Evolutionary conservation across 2,329 filamentous ascomycete species (phyloP).

Genomic region (Colletotrichum echinochloae): DNA sequence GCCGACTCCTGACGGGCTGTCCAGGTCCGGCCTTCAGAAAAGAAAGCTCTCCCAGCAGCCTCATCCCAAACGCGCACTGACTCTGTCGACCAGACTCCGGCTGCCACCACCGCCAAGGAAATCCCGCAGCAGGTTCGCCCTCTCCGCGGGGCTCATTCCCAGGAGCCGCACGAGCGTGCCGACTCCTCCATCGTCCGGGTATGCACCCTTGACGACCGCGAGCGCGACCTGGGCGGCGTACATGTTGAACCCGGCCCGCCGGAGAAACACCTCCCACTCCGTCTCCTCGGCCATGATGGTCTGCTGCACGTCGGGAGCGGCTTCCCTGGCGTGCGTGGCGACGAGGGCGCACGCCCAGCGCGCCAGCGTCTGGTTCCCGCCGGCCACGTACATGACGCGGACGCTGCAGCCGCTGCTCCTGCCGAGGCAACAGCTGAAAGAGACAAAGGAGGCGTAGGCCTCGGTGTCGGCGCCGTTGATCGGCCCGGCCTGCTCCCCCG

Average conservation of each 20-base stretch:
- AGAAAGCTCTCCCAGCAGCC: neutral
- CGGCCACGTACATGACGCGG: slow-evolving; percentile 61
- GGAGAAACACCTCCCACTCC: slow-evolving; percentile 54
- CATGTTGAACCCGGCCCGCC: slow-evolving; percentile 52
- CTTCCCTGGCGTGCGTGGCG: slow-evolving; percentile 54
- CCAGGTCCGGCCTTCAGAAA: slow-evolving; percentile 19
- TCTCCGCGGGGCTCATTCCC: slow-evolving; percentile 46
- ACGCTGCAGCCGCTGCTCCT: slow-evolving; percentile 46
- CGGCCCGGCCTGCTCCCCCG: slow-evolving; percentile 56
- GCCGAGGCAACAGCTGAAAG: slow-evolving; percentile 58
- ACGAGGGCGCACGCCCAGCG: slow-evolving; percentile 68
- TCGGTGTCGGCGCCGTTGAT: slow-evolving; percentile 56
- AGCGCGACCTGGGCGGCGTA: slow-evolving; percentile 52
- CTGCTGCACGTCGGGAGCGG: slow-evolving; percentile 45
- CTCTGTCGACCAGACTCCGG: slow-evolving; percentile 16
- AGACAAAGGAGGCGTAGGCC: slow-evolving; percentile 63
- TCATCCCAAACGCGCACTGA: slow-evolving; percentile 30
- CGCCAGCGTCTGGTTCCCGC: slow-evolving; percentile 61
- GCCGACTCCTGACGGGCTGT: slow-evolving; percentile 23
- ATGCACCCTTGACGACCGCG: slow-evolving; percentile 44
- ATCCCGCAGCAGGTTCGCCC: slow-evolving; percentile 44
- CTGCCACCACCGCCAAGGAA: slow-evolving; percentile 45
- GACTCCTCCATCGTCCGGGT: slow-evolving; percentile 35
- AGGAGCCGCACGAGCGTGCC: slow-evolving; percentile 50
- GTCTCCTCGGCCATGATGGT: slow-evolving; percentile 55